Evolutionary conservation across 441 rosid species (phyloP).

Genomic region (Pelargonium myrrhifolium): DNA sequence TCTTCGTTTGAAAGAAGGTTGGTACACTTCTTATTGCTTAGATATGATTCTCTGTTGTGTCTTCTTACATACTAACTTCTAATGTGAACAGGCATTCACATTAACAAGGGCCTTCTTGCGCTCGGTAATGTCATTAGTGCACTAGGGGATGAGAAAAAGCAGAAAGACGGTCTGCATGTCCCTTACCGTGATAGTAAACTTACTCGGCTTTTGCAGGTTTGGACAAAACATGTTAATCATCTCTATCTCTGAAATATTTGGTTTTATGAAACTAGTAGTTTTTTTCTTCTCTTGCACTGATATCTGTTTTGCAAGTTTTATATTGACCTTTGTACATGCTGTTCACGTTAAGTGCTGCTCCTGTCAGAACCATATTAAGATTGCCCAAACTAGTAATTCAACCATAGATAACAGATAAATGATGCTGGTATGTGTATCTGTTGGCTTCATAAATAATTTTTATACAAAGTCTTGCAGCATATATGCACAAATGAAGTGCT

Average conservation of each 20-base stretch:
- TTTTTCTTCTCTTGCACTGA: too few relatives aligned
- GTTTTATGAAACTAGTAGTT: too few relatives aligned
- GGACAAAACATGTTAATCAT: conserved; percentile 10
- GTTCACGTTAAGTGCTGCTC: too few relatives aligned
- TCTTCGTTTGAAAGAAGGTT: conserved; percentile 56
- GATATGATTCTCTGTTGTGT: not conserved
- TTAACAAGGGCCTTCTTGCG: conserved; percentile 61
- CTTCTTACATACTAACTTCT: not conserved
- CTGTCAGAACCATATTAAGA: too few relatives aligned
- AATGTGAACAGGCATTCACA: conserved; percentile 44
- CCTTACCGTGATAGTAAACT: conserved; percentile 65
- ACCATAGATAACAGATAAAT: too few relatives aligned
- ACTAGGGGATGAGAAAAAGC: conserved; percentile 59
- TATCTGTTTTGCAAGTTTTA: too few relatives aligned
- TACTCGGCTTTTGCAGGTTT: conserved; percentile 55
- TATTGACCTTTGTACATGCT: too few relatives aligned
- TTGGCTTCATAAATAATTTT: too few relatives aligned
- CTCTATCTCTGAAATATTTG: not conserved
- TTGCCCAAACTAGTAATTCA: too few relatives aligned
- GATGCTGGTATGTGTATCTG: too few relatives aligned
- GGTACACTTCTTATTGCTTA: conserved; percentile 19
- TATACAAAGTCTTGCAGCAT: too few relatives aligned
- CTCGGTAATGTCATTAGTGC: conserved; percentile 68
- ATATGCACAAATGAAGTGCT: too few relatives aligned
- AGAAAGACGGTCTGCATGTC: conserved; percentile 56